A percentile compares a stretch with the other conserved stretches of the same genome.
These are phyloP conservation scores for Myxozyma vanderwaltii DNA, from an alignment of 805 yeast genomes.

Conservation along the genomic window DNA sequence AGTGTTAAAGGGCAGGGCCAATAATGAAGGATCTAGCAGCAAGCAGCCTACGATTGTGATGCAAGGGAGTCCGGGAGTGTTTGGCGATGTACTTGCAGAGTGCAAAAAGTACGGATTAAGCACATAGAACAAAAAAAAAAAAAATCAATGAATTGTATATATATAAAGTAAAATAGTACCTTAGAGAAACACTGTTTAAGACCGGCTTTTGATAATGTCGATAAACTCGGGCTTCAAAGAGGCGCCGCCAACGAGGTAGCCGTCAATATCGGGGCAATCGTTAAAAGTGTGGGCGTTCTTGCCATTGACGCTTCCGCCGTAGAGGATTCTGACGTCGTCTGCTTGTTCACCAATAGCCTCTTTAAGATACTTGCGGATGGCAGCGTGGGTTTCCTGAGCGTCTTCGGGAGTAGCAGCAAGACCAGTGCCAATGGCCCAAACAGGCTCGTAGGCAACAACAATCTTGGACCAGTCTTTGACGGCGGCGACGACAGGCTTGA, in stretches of 20 bases:
- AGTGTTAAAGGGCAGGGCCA: conserved; percentile 67
- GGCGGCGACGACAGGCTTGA: conserved; percentile 80
- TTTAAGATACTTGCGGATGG: conserved; percentile 80
- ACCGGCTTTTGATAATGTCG: conserved; percentile 70
- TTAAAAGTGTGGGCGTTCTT: conserved; percentile 86
- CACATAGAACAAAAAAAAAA: background rate
- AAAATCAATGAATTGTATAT: background rate
- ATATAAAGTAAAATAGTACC: too few relatives aligned
- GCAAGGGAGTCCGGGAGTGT: conserved; percentile 82
- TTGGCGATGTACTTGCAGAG: conserved; percentile 78
- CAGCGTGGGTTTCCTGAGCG: conserved; percentile 92
- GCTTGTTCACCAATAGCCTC: conserved; percentile 82
- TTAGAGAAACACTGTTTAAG: too few relatives aligned
- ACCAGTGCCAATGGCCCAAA: conserved; percentile 99
- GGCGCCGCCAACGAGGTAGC: conserved; percentile 99
- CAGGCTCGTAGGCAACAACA: conserved; percentile 98
- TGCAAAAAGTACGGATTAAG: conserved; percentile 77
- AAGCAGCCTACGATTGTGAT: conserved; percentile 82
- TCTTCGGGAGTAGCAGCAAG: conserved; percentile 98
- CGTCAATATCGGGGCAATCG: conserved; percentile 92
- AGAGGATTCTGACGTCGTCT: conserved; percentile 79
- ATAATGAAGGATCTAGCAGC: conserved; percentile 51
- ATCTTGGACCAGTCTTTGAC: conserved; percentile 87
- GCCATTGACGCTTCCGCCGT: conserved; percentile 99
- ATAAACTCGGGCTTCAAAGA: conserved; percentile 97